A percentile compares a stretch with the other conserved stretches of the same genome.
These are phyloP conservation scores for Rhododendron simsii DNA, from an alignment of 148 eudicot species.

Conservation along the genomic window DNA sequence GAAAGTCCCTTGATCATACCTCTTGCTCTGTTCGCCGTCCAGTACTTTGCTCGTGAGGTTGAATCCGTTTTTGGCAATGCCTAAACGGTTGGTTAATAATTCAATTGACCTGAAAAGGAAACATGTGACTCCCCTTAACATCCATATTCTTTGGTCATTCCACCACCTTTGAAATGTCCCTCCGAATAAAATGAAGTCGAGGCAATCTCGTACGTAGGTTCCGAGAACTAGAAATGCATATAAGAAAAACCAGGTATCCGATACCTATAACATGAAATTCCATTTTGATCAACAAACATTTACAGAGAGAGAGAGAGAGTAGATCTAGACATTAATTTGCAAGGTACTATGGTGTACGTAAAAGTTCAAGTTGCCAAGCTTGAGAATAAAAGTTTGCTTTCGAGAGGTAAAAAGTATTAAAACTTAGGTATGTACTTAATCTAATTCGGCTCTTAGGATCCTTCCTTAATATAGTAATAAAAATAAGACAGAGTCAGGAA, in stretches of 20 bases:
- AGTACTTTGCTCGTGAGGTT: slow-evolving; percentile 43
- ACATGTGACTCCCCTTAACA: slow-evolving; percentile 45
- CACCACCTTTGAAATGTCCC: slow-evolving; percentile 50
- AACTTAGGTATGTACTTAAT: no score
- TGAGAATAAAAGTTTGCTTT: not conserved
- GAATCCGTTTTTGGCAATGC: slow-evolving; percentile 30
- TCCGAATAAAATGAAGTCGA: slow-evolving; percentile 27
- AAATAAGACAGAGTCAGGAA: no score
- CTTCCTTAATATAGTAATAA: no score
- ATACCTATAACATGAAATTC: slow-evolving; percentile 21
- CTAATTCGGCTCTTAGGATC: no score
- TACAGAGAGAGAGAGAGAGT: not conserved
- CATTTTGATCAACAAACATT: not conserved
- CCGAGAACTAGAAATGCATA: slow-evolving; percentile 43
- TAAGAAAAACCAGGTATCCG: slow-evolving; percentile 28
- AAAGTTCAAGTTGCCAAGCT: not conserved
- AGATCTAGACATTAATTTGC: not conserved
- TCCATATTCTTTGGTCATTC: slow-evolving; percentile 65
- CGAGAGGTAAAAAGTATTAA: not conserved
- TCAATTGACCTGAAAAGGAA: slow-evolving; percentile 40
- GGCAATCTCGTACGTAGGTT: slow-evolving; percentile 34
- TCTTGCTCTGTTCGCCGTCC: slow-evolving; percentile 35
- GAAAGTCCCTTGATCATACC: slow-evolving; percentile 44
- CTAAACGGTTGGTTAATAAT: slow-evolving; percentile 29
- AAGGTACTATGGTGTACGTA: not conserved